Evolutionary conservation across 2,329 filamentous ascomycete species (phyloP).

Genomic region (Biscogniauxia mediterranea): DNA sequence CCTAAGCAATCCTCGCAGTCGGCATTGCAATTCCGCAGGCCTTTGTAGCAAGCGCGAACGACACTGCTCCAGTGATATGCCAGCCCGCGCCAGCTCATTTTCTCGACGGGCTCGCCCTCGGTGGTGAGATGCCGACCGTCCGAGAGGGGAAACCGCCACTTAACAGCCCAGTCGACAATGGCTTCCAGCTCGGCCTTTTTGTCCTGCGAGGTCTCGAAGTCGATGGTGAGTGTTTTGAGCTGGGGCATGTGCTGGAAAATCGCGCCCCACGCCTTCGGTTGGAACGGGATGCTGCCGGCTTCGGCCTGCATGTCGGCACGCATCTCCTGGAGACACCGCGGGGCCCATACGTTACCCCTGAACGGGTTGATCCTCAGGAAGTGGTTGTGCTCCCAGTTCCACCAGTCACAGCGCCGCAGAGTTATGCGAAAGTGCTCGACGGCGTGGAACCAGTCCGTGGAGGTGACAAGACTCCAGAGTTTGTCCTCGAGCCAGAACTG

Average conservation of each 20-base stretch:
- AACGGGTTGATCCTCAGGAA: slow-evolving; percentile 27
- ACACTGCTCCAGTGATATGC: slow-evolving; percentile 10
- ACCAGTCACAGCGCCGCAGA: slow-evolving; percentile 36
- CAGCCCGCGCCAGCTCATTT: slow-evolving; percentile 20
- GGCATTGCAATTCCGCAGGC: not conserved
- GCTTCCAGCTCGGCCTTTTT: slow-evolving; percentile 16
- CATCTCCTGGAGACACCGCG: slow-evolving; percentile 8
- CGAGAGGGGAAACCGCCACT: slow-evolving; percentile 23
- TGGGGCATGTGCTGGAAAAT: slow-evolving; percentile 20
- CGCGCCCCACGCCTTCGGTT: slow-evolving; percentile 16
- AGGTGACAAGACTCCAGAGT: slow-evolving; percentile 5
- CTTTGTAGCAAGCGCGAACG: slow-evolving; percentile 1
- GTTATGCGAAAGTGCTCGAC: slow-evolving; percentile 32
- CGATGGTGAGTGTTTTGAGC: slow-evolving; percentile 21
- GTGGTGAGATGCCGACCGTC: slow-evolving; percentile 16
- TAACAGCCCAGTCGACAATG: slow-evolving; percentile 23
- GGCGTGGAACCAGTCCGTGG: slow-evolving; percentile 18
- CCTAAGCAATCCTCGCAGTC: slow-evolving; percentile 9
- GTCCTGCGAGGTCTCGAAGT: slow-evolving; percentile 25
- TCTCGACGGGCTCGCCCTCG: slow-evolving; percentile 13
- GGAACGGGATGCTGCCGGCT: slow-evolving; percentile 11
- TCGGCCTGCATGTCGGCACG: slow-evolving; percentile 13
- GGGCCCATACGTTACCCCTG: slow-evolving; percentile 11
- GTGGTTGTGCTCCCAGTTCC: slow-evolving; percentile 32
- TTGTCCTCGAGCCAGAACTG: slow-evolving; percentile 27